phyloP scores from a whole-genome alignment of 1,284 basidiomycete species.

The Rhodotorula sp. region DNA sequence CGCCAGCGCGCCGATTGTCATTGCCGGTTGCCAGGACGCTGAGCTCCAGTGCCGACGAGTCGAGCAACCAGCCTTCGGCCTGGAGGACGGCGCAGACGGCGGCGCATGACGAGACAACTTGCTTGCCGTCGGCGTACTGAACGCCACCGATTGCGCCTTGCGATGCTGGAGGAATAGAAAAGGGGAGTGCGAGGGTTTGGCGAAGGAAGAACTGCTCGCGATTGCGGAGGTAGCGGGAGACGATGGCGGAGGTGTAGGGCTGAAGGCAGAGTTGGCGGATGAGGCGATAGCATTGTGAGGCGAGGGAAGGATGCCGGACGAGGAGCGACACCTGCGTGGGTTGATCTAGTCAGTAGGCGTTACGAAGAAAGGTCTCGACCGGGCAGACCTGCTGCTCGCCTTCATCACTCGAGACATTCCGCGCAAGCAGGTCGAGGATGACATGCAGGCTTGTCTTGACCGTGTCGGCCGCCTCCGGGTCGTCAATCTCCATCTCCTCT shows the following conservation, averaged over 20 bases:
- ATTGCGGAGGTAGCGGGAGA: conserved; percentile 83
- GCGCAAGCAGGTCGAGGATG: conserved; percentile 72
- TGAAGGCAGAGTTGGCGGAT: conserved; percentile 84
- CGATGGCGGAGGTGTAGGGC: conserved; percentile 74
- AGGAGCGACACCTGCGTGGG: conserved; percentile 56
- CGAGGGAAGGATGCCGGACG: conserved; percentile 68
- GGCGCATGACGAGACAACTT: conserved; percentile 70
- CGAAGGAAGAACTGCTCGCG: conserved; percentile 84
- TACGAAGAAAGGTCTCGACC: conserved; percentile 24
- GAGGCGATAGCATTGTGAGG: conserved; percentile 80
- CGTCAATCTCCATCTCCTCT: conserved; percentile 51
- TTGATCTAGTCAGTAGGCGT: background rate
- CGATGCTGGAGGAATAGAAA: conserved; percentile 38
- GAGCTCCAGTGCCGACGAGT: conserved; percentile 83
- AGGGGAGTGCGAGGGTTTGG: conserved; percentile 72
- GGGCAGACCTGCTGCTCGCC: conserved; percentile 48
- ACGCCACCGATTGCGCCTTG: conserved; percentile 64
- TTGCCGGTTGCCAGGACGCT: conserved; percentile 79
- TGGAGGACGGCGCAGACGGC: conserved; percentile 76
- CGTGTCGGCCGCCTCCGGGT: conserved; percentile 63
- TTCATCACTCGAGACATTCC: conserved; percentile 62
- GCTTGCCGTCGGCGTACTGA: conserved; percentile 66
- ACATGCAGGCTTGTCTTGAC: conserved; percentile 74
- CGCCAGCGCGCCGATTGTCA: conserved; percentile 38
- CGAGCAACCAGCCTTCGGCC: conserved; percentile 78